Evolutionary conservation across 208 protist genomes (phyloP), one percentile per base, ranked within the genome.

Genomic region (Leishmania gerbilli): DNA sequence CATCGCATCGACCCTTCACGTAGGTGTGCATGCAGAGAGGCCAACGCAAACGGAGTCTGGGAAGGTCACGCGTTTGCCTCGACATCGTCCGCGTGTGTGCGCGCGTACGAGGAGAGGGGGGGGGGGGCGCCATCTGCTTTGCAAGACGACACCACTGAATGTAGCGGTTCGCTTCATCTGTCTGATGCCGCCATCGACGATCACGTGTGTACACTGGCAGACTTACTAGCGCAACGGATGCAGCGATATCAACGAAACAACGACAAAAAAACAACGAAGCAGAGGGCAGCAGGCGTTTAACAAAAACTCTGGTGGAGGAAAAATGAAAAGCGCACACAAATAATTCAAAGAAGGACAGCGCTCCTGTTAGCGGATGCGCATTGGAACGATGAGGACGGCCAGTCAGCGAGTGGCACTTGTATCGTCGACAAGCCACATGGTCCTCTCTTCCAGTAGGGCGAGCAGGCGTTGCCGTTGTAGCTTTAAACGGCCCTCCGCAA

Each of bases 391-490:
- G 24, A n/a, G 68, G 7, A 34, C 45, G 68, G 13, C 13, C 42
- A 27, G 37, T 72, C 45, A 72, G 71, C 34, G 49, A 24, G 71
- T n/a, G 49, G 6, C 9, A n/a, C 49, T 24, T 60, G 49, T n/a
- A 53, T 55, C 60, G n/a, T 37, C 47, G 7, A 67, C 24, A 34
- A 84, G 34, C 8, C 49, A 60, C 3, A 24, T 56, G 8, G 56
- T 69, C 62, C 79, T 68, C 15, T 83, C 80, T 42, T 58, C 19
- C 1, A 79, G 42, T 11, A 83, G 53, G 9, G 42, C 15, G 31
- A 65, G 56, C 3, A 83, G 37, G 60, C 74, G 80, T 17, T 69
- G 77, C n/a, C 69, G 58, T 19, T 85, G 82, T 17, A 79, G 82
- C 21, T 34, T 47, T 65, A 79, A 49, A 17, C 77, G 82, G 21